Conservation (phyloP, 2,329 filamentous ascomycete species). For the Botrytis deweyae region DNA sequence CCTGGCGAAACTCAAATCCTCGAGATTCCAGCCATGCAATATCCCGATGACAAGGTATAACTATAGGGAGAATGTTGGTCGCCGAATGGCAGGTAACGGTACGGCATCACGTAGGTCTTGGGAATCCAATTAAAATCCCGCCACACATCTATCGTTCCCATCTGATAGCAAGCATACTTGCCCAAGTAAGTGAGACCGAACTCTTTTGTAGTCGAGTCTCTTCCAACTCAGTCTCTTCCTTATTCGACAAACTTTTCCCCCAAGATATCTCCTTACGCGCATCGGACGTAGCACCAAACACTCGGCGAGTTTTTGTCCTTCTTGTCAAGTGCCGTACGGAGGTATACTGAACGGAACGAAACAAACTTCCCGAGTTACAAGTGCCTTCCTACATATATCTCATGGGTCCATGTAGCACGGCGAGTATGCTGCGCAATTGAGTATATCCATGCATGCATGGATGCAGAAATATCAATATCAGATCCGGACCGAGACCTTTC, state of each 20-base stretch:
- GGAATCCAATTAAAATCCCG: background rate
- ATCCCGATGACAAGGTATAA: conserved; percentile 9
- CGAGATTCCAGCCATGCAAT: conserved; percentile 14
- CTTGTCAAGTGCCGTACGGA: conserved; percentile 15
- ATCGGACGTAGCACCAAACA: conserved; percentile 2
- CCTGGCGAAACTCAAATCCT: conserved; percentile 9
- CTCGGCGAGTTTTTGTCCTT: conserved; percentile 14
- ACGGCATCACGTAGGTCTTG: conserved; percentile 5
- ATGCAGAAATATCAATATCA: conserved; percentile 19
- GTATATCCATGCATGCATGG: conserved; percentile 14
- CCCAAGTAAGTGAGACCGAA: background rate
- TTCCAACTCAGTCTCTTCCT: background rate
- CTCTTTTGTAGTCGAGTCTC: background rate
- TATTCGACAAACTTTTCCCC: background rate
- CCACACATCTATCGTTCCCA: background rate
- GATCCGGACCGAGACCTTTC: conserved; percentile 17
- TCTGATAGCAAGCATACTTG: conserved; percentile 6
- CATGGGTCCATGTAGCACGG: background rate
- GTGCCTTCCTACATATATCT: conserved; percentile 11
- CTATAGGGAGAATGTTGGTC: conserved; percentile 17
- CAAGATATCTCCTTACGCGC: background rate
- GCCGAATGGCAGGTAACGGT: conserved; percentile 18
- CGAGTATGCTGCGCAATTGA: conserved; percentile 14
- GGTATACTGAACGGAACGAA: conserved; percentile 19
- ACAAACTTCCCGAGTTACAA: conserved; percentile 16